phyloP scores from a whole-genome alignment of 257 asterid species.

The Echium plantagineum region DNA sequence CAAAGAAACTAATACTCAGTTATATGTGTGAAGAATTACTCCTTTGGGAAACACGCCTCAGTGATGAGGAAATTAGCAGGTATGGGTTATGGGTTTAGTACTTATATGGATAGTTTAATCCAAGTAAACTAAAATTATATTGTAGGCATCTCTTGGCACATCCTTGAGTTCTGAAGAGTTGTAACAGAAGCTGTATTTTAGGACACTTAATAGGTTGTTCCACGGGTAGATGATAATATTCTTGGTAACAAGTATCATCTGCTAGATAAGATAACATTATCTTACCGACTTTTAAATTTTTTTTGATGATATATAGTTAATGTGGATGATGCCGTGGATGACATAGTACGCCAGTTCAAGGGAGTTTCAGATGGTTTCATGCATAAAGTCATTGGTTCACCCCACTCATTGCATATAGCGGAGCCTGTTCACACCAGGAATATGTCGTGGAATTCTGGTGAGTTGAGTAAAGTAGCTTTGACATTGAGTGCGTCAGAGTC shows the following conservation, averaged over 20 bases:
- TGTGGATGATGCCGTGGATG: constrained; percentile 99
- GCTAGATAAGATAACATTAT: background rate
- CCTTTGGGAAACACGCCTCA: constrained; percentile 88
- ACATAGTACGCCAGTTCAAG: constrained; percentile 91
- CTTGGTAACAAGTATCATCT: background rate
- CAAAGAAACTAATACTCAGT: constrained; percentile 22
- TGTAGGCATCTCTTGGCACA: no score
- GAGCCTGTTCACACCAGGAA: constrained; percentile 35
- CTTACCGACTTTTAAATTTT: constrained; percentile 1
- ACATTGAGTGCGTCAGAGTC: constrained; percentile 55
- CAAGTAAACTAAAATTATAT: no score
- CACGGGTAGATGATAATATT: no score
- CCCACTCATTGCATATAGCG: constrained; percentile 39
- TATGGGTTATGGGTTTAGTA: constrained; percentile 7
- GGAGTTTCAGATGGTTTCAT: constrained; percentile 87
- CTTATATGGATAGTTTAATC: no score
- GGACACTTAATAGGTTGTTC: no score
- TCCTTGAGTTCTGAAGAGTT: no score
- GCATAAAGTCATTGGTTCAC: constrained; percentile 56
- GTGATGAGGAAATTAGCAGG: constrained; percentile 93
- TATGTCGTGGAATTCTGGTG: constrained; percentile 68
- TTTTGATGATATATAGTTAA: constrained; percentile 43
- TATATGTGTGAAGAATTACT: constrained; percentile 63
- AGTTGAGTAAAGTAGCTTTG: constrained; percentile 35
- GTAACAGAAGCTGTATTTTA: no score